phyloP scores from a whole-genome alignment of 495 filamentous ascomycete species.

The Penicillium verhagenii region DNA sequence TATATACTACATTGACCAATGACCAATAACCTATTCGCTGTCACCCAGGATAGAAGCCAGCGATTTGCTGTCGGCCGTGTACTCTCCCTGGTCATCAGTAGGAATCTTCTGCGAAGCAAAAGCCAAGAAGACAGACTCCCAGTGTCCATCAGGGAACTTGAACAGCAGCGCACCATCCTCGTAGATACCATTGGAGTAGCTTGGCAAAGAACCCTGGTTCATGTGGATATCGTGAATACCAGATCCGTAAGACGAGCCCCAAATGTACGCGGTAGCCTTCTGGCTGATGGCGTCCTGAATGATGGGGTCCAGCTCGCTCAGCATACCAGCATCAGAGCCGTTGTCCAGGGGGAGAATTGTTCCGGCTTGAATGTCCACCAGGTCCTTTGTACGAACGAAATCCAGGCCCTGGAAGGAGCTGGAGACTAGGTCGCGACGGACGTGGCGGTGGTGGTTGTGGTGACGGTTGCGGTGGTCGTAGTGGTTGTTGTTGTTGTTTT shows the following conservation, averaged over 20 bases:
- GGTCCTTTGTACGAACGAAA: slow-evolving; percentile 22
- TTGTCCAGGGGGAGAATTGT: slow-evolving; percentile 23
- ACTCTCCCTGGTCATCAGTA: slow-evolving; percentile 19
- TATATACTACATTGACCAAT: no score
- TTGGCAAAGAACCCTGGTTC: slow-evolving; percentile 40
- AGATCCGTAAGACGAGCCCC: slow-evolving; percentile 31
- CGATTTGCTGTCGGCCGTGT: slow-evolving; percentile 15
- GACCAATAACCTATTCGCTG: background rate
- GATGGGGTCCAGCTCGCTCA: slow-evolving; percentile 36
- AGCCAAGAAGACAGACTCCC: slow-evolving; percentile 26
- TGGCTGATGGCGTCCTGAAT: slow-evolving; percentile 31
- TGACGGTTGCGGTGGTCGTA: background rate
- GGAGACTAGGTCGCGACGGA: slow-evolving; percentile 6
- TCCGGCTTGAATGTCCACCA: slow-evolving; percentile 19
- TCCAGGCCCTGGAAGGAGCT: slow-evolving; percentile 28
- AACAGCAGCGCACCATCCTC: slow-evolving; percentile 36
- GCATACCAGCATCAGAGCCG: slow-evolving; percentile 30
- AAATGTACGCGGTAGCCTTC: slow-evolving; percentile 35
- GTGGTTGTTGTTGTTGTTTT: background rate
- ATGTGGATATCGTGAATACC: slow-evolving; percentile 47
- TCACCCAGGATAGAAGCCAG: slow-evolving; percentile 20
- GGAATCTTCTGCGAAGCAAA: slow-evolving; percentile 27
- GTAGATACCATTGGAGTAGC: slow-evolving; percentile 36
- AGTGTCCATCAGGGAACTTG: slow-evolving; percentile 37
- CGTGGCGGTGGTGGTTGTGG: slow-evolving; percentile 6